Base-by-base conservation (phyloP, 2,329 filamentous ascomycete species). In the Botrytis tulipae region DNA sequence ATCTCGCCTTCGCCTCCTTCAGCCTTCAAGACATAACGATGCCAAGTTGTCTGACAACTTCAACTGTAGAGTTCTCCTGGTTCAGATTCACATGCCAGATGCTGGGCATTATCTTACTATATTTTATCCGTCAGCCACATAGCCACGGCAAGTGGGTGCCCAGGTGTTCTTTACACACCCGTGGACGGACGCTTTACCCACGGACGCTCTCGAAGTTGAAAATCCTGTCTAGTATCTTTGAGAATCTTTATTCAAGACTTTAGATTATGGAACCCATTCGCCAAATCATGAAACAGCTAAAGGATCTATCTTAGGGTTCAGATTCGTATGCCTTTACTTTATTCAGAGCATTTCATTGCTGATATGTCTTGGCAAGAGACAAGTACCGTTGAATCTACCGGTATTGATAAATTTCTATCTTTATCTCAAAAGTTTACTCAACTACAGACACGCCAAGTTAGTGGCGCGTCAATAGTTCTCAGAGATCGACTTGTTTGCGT, bases 361-460 rank as follows among this genome's bases (percentile, higher is more conserved):
- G 42, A 20, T 25, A 25, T 35, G 3, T 65, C 42, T 35, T 65
- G n/a, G 62, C 62, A 35, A 46, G 40, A 65, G 42, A 29, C 29
- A 35, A 25, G 37, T 65, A 40, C 62, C 42, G 42, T 16, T 32
- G 18, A 42, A 63, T 44, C 46, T 44, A 57, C 51, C n/a, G 51
- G 51, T 18, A 32, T n/a, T 57, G 51, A 29, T 32, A 8, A 18
- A n/a, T 54, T 44, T 63, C 40, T 44, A 63, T 63, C 25, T 44
- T 29, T 63, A 44, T 63, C 40, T 44, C 40, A 25, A 63, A 32
- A 29, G 25, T 44, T 62, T 42, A 62, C 25, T 57, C 51, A 57
- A 57, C n/a, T 57, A 57, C 51, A 57, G 29, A 57, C 51, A 57
- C n/a, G 51, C 51, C n/a, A 57, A 57, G n/a, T 57, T 57, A 57